Evolutionary conservation across 2,329 filamentous ascomycete species (phyloP).

Genomic region (Colletotrichum musae): DNA sequence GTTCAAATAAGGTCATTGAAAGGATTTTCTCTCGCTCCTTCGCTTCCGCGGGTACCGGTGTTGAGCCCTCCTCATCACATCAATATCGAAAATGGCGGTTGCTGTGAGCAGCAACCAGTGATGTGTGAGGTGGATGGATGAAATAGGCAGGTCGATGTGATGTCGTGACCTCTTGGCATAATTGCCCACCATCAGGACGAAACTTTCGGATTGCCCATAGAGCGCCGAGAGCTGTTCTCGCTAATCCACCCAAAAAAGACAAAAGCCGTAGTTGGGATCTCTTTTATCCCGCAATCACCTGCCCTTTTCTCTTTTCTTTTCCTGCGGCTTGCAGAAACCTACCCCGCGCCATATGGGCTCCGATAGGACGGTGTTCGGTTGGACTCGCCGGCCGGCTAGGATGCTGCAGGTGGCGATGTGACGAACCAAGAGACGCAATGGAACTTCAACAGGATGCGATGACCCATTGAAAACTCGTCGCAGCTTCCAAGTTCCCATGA

Average conservation of each 20-base stretch:
- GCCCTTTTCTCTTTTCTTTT: too few species aligned
- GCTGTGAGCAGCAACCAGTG: neutral
- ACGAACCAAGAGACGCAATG: slow-evolving; percentile 11
- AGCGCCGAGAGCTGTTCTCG: neutral
- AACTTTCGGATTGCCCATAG: neutral
- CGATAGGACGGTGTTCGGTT: slow-evolving; percentile 1
- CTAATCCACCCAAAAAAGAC: too few species aligned
- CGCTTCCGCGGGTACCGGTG: neutral
- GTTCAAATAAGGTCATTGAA: slow-evolving; percentile 29
- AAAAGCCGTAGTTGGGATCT: neutral
- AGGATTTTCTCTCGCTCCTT: neutral
- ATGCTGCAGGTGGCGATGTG: slow-evolving; percentile 28
- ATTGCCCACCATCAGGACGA: slow-evolving; percentile 5
- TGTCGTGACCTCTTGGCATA: slow-evolving; percentile 33
- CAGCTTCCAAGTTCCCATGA: neutral
- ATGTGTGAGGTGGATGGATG: slow-evolving; percentile 1
- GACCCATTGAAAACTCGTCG: neutral
- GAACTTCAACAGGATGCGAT: neutral
- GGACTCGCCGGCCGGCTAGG: slow-evolving; percentile 5
- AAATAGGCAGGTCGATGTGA: slow-evolving; percentile 28
- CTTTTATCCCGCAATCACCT: neutral
- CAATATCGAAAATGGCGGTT: neutral
- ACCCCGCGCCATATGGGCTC: neutral
- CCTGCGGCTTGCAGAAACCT: neutral
- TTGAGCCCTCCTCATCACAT: neutral